Percentiles rank a stretch among this genome's conserved stretches.
phyloP scores from a whole-genome alignment of 176 grass and related monocot genomes.

The Stipa capillata region DNA sequence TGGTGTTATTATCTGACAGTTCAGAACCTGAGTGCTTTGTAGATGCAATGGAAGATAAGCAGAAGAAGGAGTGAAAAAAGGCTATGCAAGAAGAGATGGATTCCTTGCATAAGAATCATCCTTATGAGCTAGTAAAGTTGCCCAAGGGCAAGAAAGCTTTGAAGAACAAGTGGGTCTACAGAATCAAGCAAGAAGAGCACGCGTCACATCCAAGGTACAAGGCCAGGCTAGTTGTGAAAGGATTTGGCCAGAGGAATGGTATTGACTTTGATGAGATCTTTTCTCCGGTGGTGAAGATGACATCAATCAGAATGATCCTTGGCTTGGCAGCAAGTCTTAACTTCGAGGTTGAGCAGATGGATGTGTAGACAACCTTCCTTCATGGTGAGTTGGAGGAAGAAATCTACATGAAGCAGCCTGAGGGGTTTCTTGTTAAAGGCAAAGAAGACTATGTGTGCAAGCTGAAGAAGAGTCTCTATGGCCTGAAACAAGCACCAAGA shows the following conservation, averaged over 20 bases:
- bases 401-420: not conserved
- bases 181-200: not conserved
- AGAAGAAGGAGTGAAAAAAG: not conserved
- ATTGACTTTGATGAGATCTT: not conserved
- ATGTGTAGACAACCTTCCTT: conserved; percentile 2
- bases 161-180: not conserved
- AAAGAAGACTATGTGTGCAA: not conserved
- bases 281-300: not conserved
- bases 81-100: conserved; percentile 6
- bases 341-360: not conserved
- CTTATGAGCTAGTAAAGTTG: not conserved
- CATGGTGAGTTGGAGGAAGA: conserved; percentile 5
- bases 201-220: not conserved
- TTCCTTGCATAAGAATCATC: conserved; percentile 1
- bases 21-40: not conserved
- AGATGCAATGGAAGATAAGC: not conserved
- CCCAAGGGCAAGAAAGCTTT: not conserved
- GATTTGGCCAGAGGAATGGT: not conserved
- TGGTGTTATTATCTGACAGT: not conserved
- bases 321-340: not conserved
- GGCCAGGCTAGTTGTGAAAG: not conserved
- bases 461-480: conserved; percentile 1
- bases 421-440: not conserved
- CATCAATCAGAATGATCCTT: not conserved
- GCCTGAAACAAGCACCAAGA: not conserved